Percentiles rank a stretch among this genome's conserved stretches.
Evolutionary conservation across 2,329 filamentous ascomycete species (phyloP).

Genomic region (Curvularia verruculosa): DNA sequence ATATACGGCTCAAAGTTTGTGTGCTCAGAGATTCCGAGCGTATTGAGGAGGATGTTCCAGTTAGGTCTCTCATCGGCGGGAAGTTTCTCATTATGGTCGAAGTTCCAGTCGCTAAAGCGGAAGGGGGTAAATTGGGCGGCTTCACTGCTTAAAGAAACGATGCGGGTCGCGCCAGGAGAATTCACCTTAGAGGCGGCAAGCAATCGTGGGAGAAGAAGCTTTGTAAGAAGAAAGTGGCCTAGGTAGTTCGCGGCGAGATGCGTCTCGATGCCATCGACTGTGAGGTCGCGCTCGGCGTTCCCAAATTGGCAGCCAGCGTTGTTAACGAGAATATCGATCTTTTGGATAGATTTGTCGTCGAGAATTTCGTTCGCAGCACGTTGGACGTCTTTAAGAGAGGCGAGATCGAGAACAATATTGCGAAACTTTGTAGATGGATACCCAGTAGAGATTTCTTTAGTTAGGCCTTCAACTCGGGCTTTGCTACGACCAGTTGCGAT

Average conservation of each 20-base stretch:
- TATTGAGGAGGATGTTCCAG: not conserved
- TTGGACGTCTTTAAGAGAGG: not conserved
- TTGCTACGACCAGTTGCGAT: conserved; percentile 20
- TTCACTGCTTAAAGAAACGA: conserved; percentile 15
- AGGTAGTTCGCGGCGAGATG: conserved; percentile 55
- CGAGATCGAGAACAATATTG: conserved; percentile 32
- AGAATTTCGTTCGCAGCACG: not conserved
- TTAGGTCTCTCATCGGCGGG: conserved; percentile 16
- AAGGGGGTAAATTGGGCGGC: conserved; percentile 9
- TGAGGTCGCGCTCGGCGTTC: conserved; percentile 28
- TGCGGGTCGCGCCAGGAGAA: conserved; percentile 15
- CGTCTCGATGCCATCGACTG: conserved; percentile 51
- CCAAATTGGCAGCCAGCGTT: conserved; percentile 48
- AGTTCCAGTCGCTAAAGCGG: conserved; percentile 51
- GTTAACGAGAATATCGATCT: not conserved
- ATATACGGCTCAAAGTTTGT: not conserved
- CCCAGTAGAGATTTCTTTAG: not conserved
- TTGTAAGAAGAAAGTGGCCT: conserved; percentile 51
- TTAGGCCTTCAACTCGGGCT: conserved; percentile 2
- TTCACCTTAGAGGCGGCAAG: conserved; percentile 5
- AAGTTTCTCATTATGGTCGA: conserved; percentile 16
- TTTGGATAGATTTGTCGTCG: not conserved
- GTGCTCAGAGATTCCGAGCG: not conserved
- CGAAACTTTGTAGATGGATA: conserved; percentile 16
- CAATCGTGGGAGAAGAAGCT: conserved; percentile 49